These are phyloP conservation scores for Coemansia sp. DNA, from an alignment of 192 early-diverging fungal genomes.

Conservation along the genomic window DNA sequence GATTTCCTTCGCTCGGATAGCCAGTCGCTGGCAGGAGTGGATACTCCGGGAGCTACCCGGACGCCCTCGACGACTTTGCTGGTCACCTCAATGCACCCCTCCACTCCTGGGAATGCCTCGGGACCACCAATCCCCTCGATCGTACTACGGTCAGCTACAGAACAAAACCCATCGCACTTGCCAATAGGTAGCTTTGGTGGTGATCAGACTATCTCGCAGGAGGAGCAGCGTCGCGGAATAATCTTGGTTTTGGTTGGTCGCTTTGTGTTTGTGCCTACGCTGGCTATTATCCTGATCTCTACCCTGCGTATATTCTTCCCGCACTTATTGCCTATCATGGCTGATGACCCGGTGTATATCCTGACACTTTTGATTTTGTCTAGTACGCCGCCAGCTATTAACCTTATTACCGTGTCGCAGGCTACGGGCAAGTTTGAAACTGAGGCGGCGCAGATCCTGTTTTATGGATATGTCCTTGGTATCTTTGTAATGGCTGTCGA, in stretches of 20 bases:
- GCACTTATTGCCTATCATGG: constrained; percentile 51
- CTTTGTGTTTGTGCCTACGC: constrained; percentile 53
- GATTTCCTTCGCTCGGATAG: not conserved
- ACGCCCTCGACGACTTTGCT: constrained; percentile 13
- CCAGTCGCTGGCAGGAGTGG: not conserved
- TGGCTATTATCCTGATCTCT: constrained; percentile 45
- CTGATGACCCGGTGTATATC: constrained; percentile 67
- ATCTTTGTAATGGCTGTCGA: constrained; percentile 50
- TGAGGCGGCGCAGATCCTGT: constrained; percentile 67
- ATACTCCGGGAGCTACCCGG: constrained; percentile 3
- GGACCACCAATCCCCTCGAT: constrained; percentile 26
- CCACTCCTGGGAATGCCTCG: not conserved
- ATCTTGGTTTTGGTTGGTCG: constrained; percentile 44
- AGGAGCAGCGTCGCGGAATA: constrained; percentile 33
- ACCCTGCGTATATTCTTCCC: constrained; percentile 46
- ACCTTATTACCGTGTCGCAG: constrained; percentile 70
- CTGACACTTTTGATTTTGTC: constrained; percentile 65
- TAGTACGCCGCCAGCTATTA: constrained; percentile 71
- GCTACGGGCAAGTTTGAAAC: constrained; percentile 71
- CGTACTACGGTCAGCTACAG: constrained; percentile 33
- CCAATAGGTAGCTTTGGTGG: not conserved
- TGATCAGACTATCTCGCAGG: constrained; percentile 1
- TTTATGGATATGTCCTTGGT: constrained; percentile 66
- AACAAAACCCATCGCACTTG: constrained; percentile 7
- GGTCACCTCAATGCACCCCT: not conserved